These are phyloP conservation scores for Chenopodium formosanum DNA, from an alignment of 148 eudicot genomes.

Conservation along the genomic window DNA sequence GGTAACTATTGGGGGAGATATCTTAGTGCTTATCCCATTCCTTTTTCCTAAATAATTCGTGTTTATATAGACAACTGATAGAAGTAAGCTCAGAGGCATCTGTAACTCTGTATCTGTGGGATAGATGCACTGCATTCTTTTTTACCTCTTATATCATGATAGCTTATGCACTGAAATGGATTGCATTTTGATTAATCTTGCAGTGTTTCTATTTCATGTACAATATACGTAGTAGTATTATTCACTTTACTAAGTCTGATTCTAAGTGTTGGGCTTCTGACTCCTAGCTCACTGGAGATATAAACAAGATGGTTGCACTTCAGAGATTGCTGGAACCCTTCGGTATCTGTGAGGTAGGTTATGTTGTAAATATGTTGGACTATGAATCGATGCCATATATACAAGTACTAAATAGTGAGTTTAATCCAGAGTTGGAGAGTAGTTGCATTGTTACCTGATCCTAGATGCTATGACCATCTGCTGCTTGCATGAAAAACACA, in stretches of 20 bases:
- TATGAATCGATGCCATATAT: neutral
- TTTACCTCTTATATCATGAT: neutral
- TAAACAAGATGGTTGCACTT: constrained; percentile 84
- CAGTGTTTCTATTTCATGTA: neutral
- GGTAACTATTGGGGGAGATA: constrained; percentile 34
- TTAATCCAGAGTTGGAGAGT: no score
- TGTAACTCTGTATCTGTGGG: neutral
- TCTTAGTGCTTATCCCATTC: neutral
- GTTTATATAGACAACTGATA: neutral
- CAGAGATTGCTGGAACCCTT: constrained; percentile 84
- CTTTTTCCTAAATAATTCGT: neutral
- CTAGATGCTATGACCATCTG: neutral
- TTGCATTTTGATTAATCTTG: neutral
- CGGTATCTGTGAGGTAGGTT: constrained; percentile 92
- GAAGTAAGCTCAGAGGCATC: neutral
- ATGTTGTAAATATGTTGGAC: neutral
- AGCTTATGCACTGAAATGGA: neutral
- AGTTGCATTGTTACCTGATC: neutral
- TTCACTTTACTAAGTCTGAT: neutral
- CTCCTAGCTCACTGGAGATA: constrained; percentile 75
- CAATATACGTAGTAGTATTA: neutral
- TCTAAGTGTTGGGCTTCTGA: constrained; percentile 6
- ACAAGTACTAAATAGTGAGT: neutral
- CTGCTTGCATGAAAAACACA: neutral
- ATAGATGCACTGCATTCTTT: neutral